These are phyloP conservation scores for Agaricales sp. DNA, from an alignment of 1,284 basidiomycete genomes.

Conservation along the genomic window DNA sequence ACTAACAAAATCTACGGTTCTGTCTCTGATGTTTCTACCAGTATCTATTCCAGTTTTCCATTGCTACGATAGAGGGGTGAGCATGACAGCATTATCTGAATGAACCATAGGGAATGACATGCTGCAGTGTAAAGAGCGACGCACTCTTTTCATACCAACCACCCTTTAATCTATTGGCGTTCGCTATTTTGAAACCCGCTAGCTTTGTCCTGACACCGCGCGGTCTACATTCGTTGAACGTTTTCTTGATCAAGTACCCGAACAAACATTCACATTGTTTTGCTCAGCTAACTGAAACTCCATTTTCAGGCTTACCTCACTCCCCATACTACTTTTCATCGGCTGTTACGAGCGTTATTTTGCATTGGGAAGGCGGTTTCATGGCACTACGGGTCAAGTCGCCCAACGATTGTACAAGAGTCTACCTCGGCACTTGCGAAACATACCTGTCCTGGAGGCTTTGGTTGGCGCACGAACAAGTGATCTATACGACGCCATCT, in stretches of 20 bases:
- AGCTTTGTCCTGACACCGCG: constrained; percentile 65
- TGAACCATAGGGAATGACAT: constrained; percentile 4
- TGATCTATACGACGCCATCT: constrained; percentile 66
- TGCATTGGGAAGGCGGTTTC: constrained; percentile 34
- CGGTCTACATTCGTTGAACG: constrained; percentile 69
- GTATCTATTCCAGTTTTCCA: constrained; percentile 84
- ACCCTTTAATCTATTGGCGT: constrained; percentile 76
- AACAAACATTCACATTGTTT: background rate
- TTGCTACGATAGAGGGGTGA: constrained; percentile 82
- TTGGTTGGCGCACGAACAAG: constrained; percentile 54
- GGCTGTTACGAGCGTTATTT: constrained; percentile 73
- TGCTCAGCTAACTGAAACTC: too few relatives aligned
- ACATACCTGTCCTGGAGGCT: constrained; percentile 62
- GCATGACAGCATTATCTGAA: constrained; percentile 11
- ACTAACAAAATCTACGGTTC: too few relatives aligned
- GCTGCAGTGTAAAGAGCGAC: constrained; percentile 69
- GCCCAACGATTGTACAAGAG: constrained; percentile 49
- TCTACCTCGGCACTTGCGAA: constrained; percentile 60
- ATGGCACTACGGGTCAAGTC: constrained; percentile 37
- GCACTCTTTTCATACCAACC: constrained; percentile 88
- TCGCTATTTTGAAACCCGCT: constrained; percentile 67
- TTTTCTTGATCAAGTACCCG: constrained; percentile 60
- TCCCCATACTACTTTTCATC: constrained; percentile 74
- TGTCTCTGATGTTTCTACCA: constrained; percentile 1
- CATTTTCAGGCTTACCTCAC: constrained; percentile 45